Evolutionary conservation across 306 rosid species (phyloP).

Genomic region (Acacia confusa): DNA sequence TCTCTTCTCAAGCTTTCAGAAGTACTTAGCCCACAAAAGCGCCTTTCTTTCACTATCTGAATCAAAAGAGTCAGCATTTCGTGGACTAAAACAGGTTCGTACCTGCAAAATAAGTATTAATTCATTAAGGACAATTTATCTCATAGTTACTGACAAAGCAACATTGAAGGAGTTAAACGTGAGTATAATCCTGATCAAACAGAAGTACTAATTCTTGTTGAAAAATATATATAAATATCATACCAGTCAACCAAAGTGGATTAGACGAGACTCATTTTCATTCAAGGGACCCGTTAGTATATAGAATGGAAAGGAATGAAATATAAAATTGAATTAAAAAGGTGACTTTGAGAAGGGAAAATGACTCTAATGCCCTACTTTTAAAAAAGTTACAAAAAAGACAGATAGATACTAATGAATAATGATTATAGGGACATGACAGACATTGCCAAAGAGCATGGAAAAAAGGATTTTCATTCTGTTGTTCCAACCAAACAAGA

Average conservation of each 20-base stretch:
- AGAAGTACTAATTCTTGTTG: background rate
- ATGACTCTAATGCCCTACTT: background rate
- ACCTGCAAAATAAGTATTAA: conserved; percentile 47
- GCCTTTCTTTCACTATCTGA: conserved; percentile 88
- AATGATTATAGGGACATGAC: background rate
- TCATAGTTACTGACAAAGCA: conserved; percentile 6
- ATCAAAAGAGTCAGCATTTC: conserved; percentile 95
- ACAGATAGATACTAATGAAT: no score
- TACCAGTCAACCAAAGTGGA: background rate
- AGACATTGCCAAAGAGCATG: background rate
- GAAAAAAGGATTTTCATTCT: background rate
- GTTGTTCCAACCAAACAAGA: background rate
- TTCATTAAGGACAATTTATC: conserved; percentile 5
- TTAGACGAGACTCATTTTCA: background rate
- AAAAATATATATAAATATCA: background rate
- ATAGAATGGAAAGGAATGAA: background rate
- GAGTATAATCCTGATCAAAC: conserved; percentile 11
- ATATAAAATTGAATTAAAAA: no score
- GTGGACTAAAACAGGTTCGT: conserved; percentile 78
- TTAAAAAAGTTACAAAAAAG: background rate
- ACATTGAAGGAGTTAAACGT: background rate
- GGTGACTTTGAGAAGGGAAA: background rate
- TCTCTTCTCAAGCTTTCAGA: conserved; percentile 91
- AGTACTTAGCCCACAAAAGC: conserved; percentile 82
- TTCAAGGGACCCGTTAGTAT: background rate